Conservation (phyloP, 805 yeast genomes). For the Sungouiozyma intestinalis region DNA sequence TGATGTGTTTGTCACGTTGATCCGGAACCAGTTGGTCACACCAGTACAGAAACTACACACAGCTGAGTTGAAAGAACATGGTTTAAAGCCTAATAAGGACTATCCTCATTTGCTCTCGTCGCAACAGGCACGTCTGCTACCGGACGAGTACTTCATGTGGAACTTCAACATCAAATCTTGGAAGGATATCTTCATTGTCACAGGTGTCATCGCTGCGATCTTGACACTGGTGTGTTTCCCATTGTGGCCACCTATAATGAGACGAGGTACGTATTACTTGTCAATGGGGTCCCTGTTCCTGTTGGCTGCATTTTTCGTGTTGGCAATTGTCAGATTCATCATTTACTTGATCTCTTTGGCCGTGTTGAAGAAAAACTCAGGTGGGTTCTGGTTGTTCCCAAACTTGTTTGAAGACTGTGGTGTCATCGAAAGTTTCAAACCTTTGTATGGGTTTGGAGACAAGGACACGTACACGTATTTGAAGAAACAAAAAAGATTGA, state of each 20-base stretch:
- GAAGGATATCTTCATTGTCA: conserved; percentile 31
- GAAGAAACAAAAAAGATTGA: conserved; percentile 25
- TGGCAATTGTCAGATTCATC: conserved; percentile 72
- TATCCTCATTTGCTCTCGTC: conserved; percentile 49
- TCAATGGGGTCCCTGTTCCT: conserved; percentile 69
- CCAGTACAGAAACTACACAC: conserved; percentile 71
- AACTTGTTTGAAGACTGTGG: conserved; percentile 94
- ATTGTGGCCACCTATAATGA: conserved; percentile 87
- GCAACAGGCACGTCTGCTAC: conserved; percentile 47
- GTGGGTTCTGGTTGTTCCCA: conserved; percentile 95
- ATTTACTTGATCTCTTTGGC: conserved; percentile 38
- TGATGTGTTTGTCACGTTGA: conserved; percentile 47
- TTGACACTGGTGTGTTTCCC: conserved; percentile 74
- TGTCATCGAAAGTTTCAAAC: conserved; percentile 81
- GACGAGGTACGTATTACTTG: conserved; percentile 82
- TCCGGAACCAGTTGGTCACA: conserved; percentile 60
- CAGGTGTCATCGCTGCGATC: conserved; percentile 45
- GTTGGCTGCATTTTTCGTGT: conserved; percentile 60
- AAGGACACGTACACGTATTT: conserved; percentile 24
- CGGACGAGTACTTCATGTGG: conserved; percentile 78
- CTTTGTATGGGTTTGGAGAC: conserved; percentile 78
- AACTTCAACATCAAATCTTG: conserved; percentile 55
- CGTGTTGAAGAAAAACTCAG: conserved; percentile 31
- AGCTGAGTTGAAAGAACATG: conserved; percentile 50
- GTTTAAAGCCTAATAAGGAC: conserved; percentile 51